These are phyloP conservation scores for Verruconis gallopava DNA, from an alignment of 2,329 filamentous ascomycete species.

Conservation along the genomic window DNA sequence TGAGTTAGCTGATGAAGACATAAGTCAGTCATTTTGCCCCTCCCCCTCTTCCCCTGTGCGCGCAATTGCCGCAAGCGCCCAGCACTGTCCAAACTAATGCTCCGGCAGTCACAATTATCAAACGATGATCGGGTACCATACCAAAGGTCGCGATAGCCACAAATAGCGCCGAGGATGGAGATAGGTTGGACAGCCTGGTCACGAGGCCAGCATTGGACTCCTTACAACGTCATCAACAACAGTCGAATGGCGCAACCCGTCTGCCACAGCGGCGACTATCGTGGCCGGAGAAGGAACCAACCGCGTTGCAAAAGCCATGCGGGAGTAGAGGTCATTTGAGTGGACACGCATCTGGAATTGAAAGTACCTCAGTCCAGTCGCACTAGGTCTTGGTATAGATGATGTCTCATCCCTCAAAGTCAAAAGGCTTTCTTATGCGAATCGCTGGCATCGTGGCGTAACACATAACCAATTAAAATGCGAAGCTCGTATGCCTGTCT, in stretches of 20 bases:
- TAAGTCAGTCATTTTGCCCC: conserved; percentile 49
- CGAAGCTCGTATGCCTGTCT: conserved; percentile 7
- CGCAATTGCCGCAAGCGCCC: conserved; percentile 1
- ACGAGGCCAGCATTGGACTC: conserved; percentile 1
- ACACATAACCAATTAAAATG: neutral
- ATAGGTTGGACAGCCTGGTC: neutral
- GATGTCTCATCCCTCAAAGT: conserved; percentile 7
- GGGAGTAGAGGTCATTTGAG: neutral
- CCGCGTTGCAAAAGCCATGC: neutral
- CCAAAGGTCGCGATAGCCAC: neutral
- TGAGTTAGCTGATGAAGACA: conserved; percentile 91
- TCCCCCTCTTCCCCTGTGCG: neutral
- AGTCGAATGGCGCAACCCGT: neutral
- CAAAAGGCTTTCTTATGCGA: conserved; percentile 1
- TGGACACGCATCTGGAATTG: neutral
- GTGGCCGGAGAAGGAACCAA: neutral
- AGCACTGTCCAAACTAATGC: neutral
- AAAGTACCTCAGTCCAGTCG: neutral
- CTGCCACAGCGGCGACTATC: neutral
- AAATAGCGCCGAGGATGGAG: neutral
- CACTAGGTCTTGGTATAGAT: neutral
- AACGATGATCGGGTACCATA: conserved; percentile 19
- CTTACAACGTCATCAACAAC: neutral
- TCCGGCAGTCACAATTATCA: conserved; percentile 29
- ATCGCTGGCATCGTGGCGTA: neutral